Conservation (phyloP, 2,329 filamentous ascomycete species). For the Zymoseptoria tritici region DNA sequence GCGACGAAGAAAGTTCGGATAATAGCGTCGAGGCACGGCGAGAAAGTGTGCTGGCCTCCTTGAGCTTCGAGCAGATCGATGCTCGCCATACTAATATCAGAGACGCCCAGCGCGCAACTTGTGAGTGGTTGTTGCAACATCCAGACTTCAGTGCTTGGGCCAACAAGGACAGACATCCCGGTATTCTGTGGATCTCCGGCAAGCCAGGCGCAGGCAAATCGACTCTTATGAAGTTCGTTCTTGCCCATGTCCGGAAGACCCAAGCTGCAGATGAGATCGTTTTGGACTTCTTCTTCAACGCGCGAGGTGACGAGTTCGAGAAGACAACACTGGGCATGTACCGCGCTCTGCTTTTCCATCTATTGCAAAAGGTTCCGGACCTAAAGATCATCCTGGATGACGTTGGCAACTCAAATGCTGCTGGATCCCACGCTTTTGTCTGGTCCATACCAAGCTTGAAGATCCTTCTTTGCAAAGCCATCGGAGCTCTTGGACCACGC, state of each 20-base stretch:
- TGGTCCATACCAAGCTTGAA: conserved; percentile 17
- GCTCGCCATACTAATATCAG: conserved; percentile 33
- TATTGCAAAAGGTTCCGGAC: conserved; percentile 33
- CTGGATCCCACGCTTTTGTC: not conserved
- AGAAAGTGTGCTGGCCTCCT: conserved; percentile 1
- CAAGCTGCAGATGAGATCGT: conserved; percentile 11
- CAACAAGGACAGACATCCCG: conserved; percentile 14
- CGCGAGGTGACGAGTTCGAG: conserved; percentile 38
- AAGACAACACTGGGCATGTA: conserved; percentile 44
- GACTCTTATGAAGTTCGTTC: conserved; percentile 31
- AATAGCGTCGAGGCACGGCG: not conserved
- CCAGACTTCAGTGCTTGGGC: conserved; percentile 35
- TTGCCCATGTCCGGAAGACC: no score
- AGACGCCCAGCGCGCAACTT: conserved; percentile 34
- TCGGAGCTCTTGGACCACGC: conserved; percentile 6
- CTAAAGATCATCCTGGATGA: conserved; percentile 31
- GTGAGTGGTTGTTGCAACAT: conserved; percentile 36
- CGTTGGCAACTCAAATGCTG: not conserved
- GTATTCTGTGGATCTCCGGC: conserved; percentile 35
- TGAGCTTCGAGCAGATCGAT: conserved; percentile 38
- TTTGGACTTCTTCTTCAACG: conserved; percentile 46
- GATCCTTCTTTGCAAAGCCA: conserved; percentile 21
- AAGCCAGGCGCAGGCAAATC: conserved; percentile 35
- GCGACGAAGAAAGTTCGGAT: no score
- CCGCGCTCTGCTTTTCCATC: conserved; percentile 42